These are phyloP conservation scores for Westerdykella aurantiaca DNA, from an alignment of 2,329 filamentous ascomycete species.

Conservation along the genomic window DNA sequence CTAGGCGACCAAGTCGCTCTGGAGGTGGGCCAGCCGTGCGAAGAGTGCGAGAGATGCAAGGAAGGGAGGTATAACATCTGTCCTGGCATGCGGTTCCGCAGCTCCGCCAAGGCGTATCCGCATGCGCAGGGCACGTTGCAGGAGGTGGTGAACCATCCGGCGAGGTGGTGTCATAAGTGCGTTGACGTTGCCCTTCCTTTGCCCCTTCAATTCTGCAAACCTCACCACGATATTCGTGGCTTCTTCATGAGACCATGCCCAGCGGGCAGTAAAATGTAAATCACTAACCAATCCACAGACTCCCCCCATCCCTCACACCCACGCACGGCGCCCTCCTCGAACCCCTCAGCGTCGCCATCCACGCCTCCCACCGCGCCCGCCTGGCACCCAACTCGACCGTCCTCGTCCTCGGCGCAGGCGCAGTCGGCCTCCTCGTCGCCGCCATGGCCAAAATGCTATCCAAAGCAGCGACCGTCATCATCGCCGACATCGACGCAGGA, in stretches of 20 bases:
- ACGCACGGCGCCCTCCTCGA: conserved; percentile 56
- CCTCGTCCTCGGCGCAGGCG: conserved; percentile 56
- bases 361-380: conserved; percentile 52
- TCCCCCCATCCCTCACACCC: conserved; percentile 49
- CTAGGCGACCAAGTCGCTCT: conserved; percentile 82
- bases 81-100: conserved; percentile 53
- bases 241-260: no score
- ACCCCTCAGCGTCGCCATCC: conserved; percentile 56
- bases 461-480: conserved; percentile 50
- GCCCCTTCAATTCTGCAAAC: no score
- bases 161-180: conserved; percentile 52
- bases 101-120: conserved; percentile 55
- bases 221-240: no score
- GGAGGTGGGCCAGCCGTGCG: conserved; percentile 85
- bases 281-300: conserved; percentile 18
- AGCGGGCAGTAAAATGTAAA: background rate
- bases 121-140: conserved; percentile 61
- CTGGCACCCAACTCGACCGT: conserved; percentile 45
- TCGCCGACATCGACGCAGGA: conserved; percentile 56
- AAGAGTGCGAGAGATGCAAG: conserved; percentile 51
- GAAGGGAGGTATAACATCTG: conserved; percentile 59
- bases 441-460: conserved; percentile 49
- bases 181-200: conserved; percentile 10
- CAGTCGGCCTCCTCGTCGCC: conserved; percentile 55
- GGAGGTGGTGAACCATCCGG: conserved; percentile 57